Base-by-base conservation (phyloP, 1,284 basidiomycete genomes). In the Cryptococcus sp. region DNA sequence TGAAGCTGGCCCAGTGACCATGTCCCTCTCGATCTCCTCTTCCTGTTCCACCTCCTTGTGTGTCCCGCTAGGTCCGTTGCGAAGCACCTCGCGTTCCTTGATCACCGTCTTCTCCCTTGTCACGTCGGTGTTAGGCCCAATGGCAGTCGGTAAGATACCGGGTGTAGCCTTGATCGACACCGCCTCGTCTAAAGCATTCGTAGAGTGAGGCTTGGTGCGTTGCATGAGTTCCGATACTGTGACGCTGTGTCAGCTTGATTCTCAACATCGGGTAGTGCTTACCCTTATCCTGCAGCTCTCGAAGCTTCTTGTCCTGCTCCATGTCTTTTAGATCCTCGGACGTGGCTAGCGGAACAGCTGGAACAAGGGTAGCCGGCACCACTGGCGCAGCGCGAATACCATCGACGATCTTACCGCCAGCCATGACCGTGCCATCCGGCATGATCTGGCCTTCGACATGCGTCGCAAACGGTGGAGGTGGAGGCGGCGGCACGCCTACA, bases 371-470 rank as follows among this genome's bases (percentile, higher is more conserved):
- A 31, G 66, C 62, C 20, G 67, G 47, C 2, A 64, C 64, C 8
- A 62, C 46, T 5, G 72, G 72, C 15, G 68, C 67, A 27, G 66
- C 76, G 2, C 65, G 62, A 46, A 78, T 66, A 38, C 74, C 74
- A 60, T 74, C 72, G 27, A 78, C 70, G 20, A 76, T 65, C 56
- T 63, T 73, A 47, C 71, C 73, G 23, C 70, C 74, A 15, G 66
- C 72, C 69, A 75, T 71, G 39, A 77, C 70, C 1, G 73, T 76
- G 11, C 73, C 76, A 54, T 77, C 72, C 10, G 72, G 70, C 15
- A 75, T 56, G n/a, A 76, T 70, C 46, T 57, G 65, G 20, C 74
- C 75, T 31, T 68, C 56, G 5, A 75, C 68, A 57, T 74, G 71
- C 35, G 55, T 55, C 3, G 61, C 65, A 5, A 66, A 48, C 1